Percentiles rank a stretch among this genome's conserved stretches.
phyloP scores from a whole-genome alignment of 164 flowering plant genomes.

The Warburgia ugandensis region DNA sequence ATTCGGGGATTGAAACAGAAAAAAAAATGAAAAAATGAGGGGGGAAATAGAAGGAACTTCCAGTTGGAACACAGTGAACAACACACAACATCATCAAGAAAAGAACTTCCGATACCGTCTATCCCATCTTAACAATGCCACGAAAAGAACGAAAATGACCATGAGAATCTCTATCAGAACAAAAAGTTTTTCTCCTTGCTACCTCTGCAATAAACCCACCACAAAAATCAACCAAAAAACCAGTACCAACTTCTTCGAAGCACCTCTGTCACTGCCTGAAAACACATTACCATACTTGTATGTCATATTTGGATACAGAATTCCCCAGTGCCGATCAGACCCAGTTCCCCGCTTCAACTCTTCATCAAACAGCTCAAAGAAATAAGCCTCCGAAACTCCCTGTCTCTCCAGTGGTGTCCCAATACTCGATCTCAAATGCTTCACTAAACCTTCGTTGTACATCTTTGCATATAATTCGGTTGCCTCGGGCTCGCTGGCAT shows the following conservation, averaged over 20 bases:
- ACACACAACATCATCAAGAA: no score
- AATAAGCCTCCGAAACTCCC: slow-evolving; percentile 46
- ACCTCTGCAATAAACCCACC: no score
- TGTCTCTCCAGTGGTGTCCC: slow-evolving; percentile 70
- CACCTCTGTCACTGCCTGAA: slow-evolving; percentile 22
- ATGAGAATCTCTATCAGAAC: no score
- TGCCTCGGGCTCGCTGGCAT: slow-evolving; percentile 35
- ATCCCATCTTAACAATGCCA: no score
- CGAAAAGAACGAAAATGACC: no score
- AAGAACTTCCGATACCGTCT: no score
- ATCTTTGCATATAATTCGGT: slow-evolving; percentile 37
- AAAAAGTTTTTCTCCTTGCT: no score
- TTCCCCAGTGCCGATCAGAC: slow-evolving; percentile 42
- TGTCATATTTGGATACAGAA: slow-evolving; percentile 48
- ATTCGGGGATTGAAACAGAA: no score
- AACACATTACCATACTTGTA: slow-evolving; percentile 38
- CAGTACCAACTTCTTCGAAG: slow-evolving; percentile 1
- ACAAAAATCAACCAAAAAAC: background rate
- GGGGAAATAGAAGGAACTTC: no score
- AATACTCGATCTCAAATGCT: slow-evolving; percentile 44
- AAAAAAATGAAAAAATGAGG: no score
- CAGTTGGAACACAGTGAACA: no score
- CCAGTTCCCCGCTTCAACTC: slow-evolving; percentile 6
- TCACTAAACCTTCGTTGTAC: slow-evolving; percentile 50
- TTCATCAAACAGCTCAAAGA: slow-evolving; percentile 63